Base-by-base conservation (phyloP, 164 flowering plant genomes). In the Litsea cubeba region DNA sequence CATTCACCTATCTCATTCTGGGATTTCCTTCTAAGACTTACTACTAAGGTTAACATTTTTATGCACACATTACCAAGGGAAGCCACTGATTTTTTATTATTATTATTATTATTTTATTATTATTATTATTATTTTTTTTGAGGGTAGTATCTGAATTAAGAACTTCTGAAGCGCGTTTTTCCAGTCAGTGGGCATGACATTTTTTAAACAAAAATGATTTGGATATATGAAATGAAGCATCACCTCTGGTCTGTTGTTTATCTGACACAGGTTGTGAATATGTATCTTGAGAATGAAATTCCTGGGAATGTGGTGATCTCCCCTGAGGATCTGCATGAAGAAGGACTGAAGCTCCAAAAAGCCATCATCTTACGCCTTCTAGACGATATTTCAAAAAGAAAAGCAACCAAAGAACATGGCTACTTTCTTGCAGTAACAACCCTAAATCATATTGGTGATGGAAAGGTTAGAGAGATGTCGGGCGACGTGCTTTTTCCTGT, bases 401-500 rank as follows among this genome's bases (percentile, higher is more conserved):
- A 83, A 74, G 91, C 94, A 30, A 84, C 89, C 50, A 84, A 87
- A 64, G 90, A 89, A 2, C 81, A 85, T 23, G 98, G 98, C 23
- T 90, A 93, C 62, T 79, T 82, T 24, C 63, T 91, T 23, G 89
- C 91, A 2, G 81, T 90, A 4, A 89, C 88, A 0, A 81, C 86
- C 11, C 51, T 90, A 75, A 89, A 87, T 18, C 82, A 51, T 7
- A 79, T 89, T 1, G 97, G 94, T 0, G 89, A 85, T 49, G 96
- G 95, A 3, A 87, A 77, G 72, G 85, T 94, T 5, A 73, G 90
- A 60, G 79, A 85, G 62, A 72, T 81, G 0, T 60, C 89, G 0
- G 96, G 97, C 0, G 93, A 89, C 46, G 93, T 94, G 40, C 81
- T 91, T 24, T 92, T 92, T 76, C 95, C 96, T 28, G 90, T 91